Base-by-base conservation (phyloP, 1,284 basidiomycete genomes). In the Microbotryum scabiosae region DNA sequence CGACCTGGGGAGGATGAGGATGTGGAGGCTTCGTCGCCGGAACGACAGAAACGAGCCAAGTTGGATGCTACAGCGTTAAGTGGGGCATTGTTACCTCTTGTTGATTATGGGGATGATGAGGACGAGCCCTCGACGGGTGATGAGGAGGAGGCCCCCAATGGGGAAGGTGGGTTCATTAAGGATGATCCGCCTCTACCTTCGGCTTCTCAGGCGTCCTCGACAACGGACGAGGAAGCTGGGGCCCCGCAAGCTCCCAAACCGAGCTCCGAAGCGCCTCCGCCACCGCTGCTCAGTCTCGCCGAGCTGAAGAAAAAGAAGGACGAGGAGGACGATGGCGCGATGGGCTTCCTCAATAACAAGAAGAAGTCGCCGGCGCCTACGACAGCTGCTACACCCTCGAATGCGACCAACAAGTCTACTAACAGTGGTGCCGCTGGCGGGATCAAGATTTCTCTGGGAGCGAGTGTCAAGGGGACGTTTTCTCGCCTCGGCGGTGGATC, bases 251-350 rank as follows among this genome's bases (percentile, higher is more conserved):
- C 57, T n/a, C 59, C 54, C 25, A 56, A 69, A 73, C 36, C 75
- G 75, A 65, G 54, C 70, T 25, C 69, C 72, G 52, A 57, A 51
- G 60, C 71, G 7, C 73, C 73, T 1, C 71, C 78, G 5, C 76
- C 80, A 70, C 78, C 80, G 47, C 70, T 83, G 57, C 79, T 54
- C 8, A 54, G 59, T 4, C 62, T 61, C 9, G 54, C 84, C 7
- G 85, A 86, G 71, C 90, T 90, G 75, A 81, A 88, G 56, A 78
- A 83, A 69, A 78, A 88, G 47, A 73, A 76, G 70, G 82, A 81
- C 12, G 83, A 85, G 21, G 87, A 88, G 18, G 87, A 89, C 23
- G 87, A 88, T 53, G 83, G 82, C 68, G 70, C 80, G 65, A 74
- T 87, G 47, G 82, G 70, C 5, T 56, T 86, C 36, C 77, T 78